Percentiles rank a stretch among this genome's conserved stretches.
Evolutionary conservation across 345 rosid genomes (phyloP).

Genomic region (Combretum micranthum): DNA sequence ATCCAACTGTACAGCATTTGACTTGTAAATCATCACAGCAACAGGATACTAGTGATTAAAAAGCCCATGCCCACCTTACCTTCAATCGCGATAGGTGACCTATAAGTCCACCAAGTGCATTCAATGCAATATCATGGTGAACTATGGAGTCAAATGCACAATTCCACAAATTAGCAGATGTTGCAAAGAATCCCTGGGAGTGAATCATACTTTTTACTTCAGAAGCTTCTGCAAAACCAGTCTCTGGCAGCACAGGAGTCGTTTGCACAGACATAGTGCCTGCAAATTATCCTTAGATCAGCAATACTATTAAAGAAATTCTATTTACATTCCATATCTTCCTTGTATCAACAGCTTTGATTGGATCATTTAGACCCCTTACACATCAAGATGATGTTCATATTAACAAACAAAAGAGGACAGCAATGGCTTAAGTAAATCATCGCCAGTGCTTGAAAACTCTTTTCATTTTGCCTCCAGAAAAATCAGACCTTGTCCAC

Average conservation of each 20-base stretch:
- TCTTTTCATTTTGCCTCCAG: no score
- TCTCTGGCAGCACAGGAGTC: slow-evolving; percentile 38
- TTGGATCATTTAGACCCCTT: no score
- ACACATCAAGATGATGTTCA: no score
- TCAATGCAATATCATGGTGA: slow-evolving; percentile 41
- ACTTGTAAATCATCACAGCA: neutral
- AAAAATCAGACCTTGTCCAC: no score
- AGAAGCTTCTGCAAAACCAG: slow-evolving; percentile 50
- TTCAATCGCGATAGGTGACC: slow-evolving; percentile 76
- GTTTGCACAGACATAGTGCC: slow-evolving; percentile 58
- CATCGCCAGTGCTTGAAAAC: no score
- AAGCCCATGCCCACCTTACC: slow-evolving; percentile 38
- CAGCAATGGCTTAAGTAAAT: no score
- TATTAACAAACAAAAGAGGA: no score
- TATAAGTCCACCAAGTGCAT: slow-evolving; percentile 79
- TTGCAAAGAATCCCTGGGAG: slow-evolving; percentile 56
- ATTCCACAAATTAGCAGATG: slow-evolving; percentile 47
- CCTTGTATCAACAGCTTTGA: no score
- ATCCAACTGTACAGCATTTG: slow-evolving; percentile 40
- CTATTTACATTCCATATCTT: no score
- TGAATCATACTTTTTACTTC: slow-evolving; percentile 61
- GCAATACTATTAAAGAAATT: no score
- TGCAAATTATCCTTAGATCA: slow-evolving; percentile 7
- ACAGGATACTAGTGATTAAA: neutral
- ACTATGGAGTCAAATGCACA: slow-evolving; percentile 36